These are phyloP conservation scores for Vigna nakashimae DNA, from an alignment of 306 rosid genomes.

Conservation along the genomic window DNA sequence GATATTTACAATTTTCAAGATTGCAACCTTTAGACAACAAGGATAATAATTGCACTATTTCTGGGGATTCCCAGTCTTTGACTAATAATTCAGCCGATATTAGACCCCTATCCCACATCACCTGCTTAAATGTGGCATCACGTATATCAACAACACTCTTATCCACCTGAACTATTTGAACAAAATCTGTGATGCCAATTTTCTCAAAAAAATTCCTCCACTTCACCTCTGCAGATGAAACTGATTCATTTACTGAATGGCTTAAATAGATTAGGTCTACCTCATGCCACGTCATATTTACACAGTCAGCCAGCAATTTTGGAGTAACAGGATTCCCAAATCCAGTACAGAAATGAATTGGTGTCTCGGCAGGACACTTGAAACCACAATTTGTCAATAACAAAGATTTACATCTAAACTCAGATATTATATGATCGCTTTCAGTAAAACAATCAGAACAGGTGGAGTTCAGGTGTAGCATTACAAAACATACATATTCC, in stretches of 20 bases:
- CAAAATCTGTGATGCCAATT: slow-evolving; percentile 83
- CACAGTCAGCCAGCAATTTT: slow-evolving; percentile 63
- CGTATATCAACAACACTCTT: slow-evolving; percentile 61
- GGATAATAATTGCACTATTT: slow-evolving; percentile 66
- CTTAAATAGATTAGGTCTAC: slow-evolving; percentile 72
- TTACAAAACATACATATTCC: slow-evolving; percentile 83
- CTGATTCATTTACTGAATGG: slow-evolving; percentile 69
- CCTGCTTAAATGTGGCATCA: slow-evolving; percentile 51
- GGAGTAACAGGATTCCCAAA: slow-evolving; percentile 77
- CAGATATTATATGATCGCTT: slow-evolving; percentile 69
- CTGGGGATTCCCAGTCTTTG: slow-evolving; percentile 91
- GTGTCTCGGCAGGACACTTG: slow-evolving; percentile 68
- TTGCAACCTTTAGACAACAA: slow-evolving; percentile 62
- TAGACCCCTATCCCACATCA: slow-evolving; percentile 63
- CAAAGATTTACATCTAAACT: slow-evolving; percentile 61
- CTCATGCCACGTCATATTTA: slow-evolving; percentile 80
- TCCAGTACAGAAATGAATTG: slow-evolving; percentile 79
- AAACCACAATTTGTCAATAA: slow-evolving; percentile 80
- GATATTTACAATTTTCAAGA: slow-evolving; percentile 66
- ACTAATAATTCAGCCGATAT: slow-evolving; percentile 66
- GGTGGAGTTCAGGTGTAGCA: slow-evolving; percentile 77
- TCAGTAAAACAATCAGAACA: slow-evolving; percentile 74
- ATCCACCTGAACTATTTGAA: slow-evolving; percentile 67
- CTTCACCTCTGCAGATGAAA: slow-evolving; percentile 59
- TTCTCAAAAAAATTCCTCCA: slow-evolving; percentile 90